phyloP scores from a whole-genome alignment of 495 filamentous ascomycete species.

The Penicillium pancosmium region DNA sequence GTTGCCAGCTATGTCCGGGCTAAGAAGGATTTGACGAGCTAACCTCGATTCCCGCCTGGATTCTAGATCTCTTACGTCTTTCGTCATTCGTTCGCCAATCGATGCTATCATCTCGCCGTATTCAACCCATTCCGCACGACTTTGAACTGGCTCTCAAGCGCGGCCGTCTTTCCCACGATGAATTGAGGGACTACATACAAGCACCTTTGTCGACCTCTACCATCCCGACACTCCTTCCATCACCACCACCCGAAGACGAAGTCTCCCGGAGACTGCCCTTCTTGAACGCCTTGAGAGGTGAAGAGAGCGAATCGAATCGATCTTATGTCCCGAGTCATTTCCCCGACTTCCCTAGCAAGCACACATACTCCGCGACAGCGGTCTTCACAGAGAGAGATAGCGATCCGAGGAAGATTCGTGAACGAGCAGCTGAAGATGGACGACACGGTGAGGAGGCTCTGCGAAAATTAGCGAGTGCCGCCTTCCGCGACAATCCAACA shows the following conservation, averaged over 20 bases:
- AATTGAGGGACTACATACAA: conserved; percentile 46
- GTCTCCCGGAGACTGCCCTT: conserved; percentile 45
- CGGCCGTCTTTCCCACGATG: conserved; percentile 34
- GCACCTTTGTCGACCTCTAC: conserved; percentile 34
- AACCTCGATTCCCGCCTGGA: conserved; percentile 6
- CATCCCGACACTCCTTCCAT: conserved; percentile 41
- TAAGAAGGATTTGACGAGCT: conserved; percentile 19
- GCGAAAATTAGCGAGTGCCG: conserved; percentile 62
- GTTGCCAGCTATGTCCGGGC: neutral
- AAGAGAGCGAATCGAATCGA: conserved; percentile 48
- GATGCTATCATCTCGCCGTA: conserved; percentile 63
- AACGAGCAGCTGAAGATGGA: conserved; percentile 72
- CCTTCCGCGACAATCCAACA: conserved; percentile 46
- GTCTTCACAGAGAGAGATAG: conserved; percentile 66
- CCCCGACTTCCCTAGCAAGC: conserved; percentile 69
- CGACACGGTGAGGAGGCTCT: conserved; percentile 74
- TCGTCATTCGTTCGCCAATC: conserved; percentile 59
- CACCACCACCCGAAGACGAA: conserved; percentile 50
- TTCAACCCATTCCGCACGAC: conserved; percentile 65
- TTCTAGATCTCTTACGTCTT: conserved; percentile 60
- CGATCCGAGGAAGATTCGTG: conserved; percentile 71
- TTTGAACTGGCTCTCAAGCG: conserved; percentile 64
- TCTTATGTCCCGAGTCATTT: conserved; percentile 68
- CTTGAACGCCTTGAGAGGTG: conserved; percentile 56
- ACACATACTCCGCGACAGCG: conserved; percentile 71